Evolutionary conservation across 2,329 filamentous ascomycete genomes (phyloP).

Genomic region (Zasmidium citrigriseum): DNA sequence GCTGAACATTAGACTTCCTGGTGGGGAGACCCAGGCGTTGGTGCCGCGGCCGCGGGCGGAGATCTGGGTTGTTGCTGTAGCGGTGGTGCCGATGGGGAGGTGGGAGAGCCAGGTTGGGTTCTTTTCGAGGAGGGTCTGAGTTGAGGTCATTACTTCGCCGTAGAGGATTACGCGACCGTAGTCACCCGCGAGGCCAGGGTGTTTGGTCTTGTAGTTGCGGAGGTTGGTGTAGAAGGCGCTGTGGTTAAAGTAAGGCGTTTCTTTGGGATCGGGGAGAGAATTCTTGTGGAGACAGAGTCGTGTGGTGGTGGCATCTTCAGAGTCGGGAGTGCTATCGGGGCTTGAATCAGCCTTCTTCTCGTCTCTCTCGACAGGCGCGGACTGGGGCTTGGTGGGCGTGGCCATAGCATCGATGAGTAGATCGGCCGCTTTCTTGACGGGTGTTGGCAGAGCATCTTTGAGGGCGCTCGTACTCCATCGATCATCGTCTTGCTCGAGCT

Average conservation of each 20-base stretch:
- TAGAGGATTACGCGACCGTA: constrained; percentile 84
- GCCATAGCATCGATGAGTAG: constrained; percentile 6
- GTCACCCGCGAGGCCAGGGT: constrained; percentile 53
- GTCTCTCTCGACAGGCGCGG: constrained; percentile 25
- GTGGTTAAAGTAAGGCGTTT: constrained; percentile 87
- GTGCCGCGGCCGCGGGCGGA: constrained; percentile 84
- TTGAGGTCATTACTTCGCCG: constrained; percentile 89
- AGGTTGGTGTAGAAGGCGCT: constrained; percentile 74
- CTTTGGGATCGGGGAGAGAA: constrained; percentile 65
- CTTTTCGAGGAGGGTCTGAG: constrained; percentile 91
- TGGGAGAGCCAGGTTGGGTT: constrained; percentile 76
- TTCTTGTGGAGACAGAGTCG: constrained; percentile 71
- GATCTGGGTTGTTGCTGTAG: constrained; percentile 83
- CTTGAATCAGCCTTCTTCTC: constrained; percentile 32
- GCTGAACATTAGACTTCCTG: constrained; percentile 84
- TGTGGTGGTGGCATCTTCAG: constrained; percentile 68
- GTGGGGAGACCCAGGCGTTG: constrained; percentile 93
- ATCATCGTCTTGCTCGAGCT: constrained; percentile 64
- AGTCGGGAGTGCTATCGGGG: constrained; percentile 67
- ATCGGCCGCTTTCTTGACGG: constrained; percentile 20
- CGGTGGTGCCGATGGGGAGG: constrained; percentile 82
- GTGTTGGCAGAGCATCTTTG: constrained; percentile 22
- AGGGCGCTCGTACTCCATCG: constrained; percentile 38
- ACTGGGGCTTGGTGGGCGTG: constrained; percentile 3
- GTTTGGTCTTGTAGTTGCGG: constrained; percentile 59